Evolutionary conservation across 768 basidiomycete genomes (phyloP).

Genomic region (Boletus sp.): DNA sequence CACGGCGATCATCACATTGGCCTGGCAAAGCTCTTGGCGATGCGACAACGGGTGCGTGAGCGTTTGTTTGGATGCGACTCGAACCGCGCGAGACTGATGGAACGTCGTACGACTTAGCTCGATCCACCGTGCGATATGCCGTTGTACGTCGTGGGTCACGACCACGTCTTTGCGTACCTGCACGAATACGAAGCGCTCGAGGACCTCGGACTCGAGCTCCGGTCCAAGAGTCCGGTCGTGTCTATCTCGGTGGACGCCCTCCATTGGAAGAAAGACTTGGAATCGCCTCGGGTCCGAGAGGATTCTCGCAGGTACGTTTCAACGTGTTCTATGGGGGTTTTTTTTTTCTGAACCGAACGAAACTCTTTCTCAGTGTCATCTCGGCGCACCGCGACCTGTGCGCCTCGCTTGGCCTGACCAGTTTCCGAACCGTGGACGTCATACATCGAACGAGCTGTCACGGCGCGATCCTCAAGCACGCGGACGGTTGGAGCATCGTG

Average conservation of each 20-base stretch:
- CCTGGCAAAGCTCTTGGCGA: slow-evolving; percentile 66
- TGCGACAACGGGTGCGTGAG: slow-evolving; percentile 69
- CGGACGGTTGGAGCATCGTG: slow-evolving; percentile 51
- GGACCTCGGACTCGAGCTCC: slow-evolving; percentile 59
- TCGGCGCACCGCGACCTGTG: slow-evolving; percentile 46
- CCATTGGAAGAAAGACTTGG: slow-evolving; percentile 42
- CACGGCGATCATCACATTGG: slow-evolving; percentile 95
- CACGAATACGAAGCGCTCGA: slow-evolving; percentile 71
- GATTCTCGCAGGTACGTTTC: slow-evolving; percentile 5
- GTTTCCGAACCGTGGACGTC: slow-evolving; percentile 69
- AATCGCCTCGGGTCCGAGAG: slow-evolving; percentile 28
- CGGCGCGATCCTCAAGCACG: slow-evolving; percentile 66
- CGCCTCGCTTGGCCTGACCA: slow-evolving; percentile 51
- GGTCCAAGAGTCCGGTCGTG: slow-evolving; percentile 50
- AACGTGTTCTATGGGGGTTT: not conserved
- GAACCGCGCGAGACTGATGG: not conserved
- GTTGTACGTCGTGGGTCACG: slow-evolving; percentile 67
- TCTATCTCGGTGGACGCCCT: slow-evolving; percentile 54
- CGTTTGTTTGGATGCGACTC: not conserved
- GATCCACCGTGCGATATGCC: slow-evolving; percentile 58
- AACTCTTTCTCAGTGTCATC: slow-evolving; percentile 41
- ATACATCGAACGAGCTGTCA: slow-evolving; percentile 70
- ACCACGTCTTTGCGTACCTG: slow-evolving; percentile 61
- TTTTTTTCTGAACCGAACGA: not conserved
- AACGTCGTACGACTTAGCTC: slow-evolving; percentile 44